A percentile compares a stretch with the other conserved stretches of the same genome.
phyloP scores from a whole-genome alignment of 768 basidiomycete genomes.

The Cystoderma amianthinum region DNA sequence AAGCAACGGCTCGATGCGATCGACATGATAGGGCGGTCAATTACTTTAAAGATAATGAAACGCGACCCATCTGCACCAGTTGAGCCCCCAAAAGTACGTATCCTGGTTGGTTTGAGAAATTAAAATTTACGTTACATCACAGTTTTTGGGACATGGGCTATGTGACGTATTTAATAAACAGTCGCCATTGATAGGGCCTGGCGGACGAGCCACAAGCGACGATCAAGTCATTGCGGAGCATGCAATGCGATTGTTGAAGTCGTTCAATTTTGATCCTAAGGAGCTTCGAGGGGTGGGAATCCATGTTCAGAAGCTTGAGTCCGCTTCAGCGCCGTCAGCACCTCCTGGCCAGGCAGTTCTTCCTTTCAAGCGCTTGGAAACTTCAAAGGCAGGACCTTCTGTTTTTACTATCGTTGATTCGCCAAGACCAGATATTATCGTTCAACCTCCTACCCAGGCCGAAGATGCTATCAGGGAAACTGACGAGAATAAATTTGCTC shows the following conservation, averaged over 20 bases:
- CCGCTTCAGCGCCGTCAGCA: constrained; percentile 19
- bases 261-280: constrained; percentile 70
- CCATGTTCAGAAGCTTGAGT: constrained; percentile 85
- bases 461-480: not conserved
- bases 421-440: no score
- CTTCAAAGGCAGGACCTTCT: not conserved
- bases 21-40: constrained; percentile 60
- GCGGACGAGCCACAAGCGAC: constrained; percentile 70
- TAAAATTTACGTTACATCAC: constrained; percentile 3
- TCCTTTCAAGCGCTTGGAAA: constrained; percentile 36
- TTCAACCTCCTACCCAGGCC: not conserved
- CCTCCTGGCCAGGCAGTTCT: constrained; percentile 54
- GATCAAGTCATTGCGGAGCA: constrained; percentile 63
- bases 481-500: no score
- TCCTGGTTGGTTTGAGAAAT: no score
- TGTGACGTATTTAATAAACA: constrained; percentile 83
- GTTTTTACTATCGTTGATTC: constrained; percentile 7
- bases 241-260: constrained; percentile 68
- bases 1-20: constrained; percentile 61
- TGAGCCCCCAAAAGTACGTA: constrained; percentile 87
- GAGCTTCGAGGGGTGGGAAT: constrained; percentile 93
- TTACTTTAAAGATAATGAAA: constrained; percentile 88
- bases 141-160: constrained; percentile 90
- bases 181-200: constrained; percentile 45
- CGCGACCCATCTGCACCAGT: constrained; percentile 80